Evolutionary conservation across 1,139 yeast species (phyloP).

Genomic region (Keqinozyma sinolaborantium): DNA sequence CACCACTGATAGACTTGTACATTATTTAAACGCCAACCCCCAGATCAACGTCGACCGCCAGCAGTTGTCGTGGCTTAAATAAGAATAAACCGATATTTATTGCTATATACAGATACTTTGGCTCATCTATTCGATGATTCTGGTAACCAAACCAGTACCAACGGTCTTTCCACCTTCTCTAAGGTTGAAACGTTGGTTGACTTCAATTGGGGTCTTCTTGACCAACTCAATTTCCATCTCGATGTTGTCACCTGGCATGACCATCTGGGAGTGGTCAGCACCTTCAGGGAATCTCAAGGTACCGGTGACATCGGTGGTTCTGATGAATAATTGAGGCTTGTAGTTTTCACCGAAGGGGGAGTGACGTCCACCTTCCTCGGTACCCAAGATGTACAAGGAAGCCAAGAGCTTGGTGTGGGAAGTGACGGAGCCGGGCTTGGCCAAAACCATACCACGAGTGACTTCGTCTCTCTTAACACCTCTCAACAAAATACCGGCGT

Average conservation of each 20-base stretch:
- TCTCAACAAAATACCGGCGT: constrained; percentile 95
- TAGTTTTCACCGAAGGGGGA: constrained; percentile 95
- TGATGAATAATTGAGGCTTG: constrained; percentile 96
- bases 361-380: constrained; percentile 99
- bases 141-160: constrained; percentile 96
- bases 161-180: constrained; percentile 99
- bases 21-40: constrained; percentile 18
- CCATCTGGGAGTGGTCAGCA: constrained; percentile 80
- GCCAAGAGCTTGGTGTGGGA: constrained; percentile 94
- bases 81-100: no score
- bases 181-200: constrained; percentile 96
- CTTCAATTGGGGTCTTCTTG: constrained; percentile 91
- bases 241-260: constrained; percentile 97
- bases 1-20: constrained; percentile 24
- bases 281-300: constrained; percentile 89
- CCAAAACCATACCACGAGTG: constrained; percentile 95
- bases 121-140: constrained; percentile 66
- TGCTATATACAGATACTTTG: constrained; percentile 1
- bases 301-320: constrained; percentile 96
- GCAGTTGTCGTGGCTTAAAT: no score
- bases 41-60: no score
- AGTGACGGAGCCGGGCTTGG: constrained; percentile 88
- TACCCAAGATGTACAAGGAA: constrained; percentile 85
- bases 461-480: constrained; percentile 98
- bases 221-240: constrained; percentile 93